Conservation (phyloP, 2,329 filamentous ascomycete genomes). For the Exophiala mesophila region DNA sequence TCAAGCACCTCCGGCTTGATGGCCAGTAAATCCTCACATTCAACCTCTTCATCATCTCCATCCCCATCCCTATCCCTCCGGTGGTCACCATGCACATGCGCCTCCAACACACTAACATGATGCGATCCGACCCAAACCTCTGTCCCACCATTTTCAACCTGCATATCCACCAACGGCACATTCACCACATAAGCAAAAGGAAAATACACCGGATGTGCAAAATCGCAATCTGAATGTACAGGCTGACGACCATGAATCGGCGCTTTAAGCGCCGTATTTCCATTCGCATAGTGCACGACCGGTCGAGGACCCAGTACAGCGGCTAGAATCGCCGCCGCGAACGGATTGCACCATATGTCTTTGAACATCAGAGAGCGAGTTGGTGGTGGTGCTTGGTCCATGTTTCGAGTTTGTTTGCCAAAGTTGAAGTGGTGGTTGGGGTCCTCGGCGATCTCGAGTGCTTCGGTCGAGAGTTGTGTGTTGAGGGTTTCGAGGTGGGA, state of each 20-base stretch:
- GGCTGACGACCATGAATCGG: slow-evolving; percentile 34
- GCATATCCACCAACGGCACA: slow-evolving; percentile 43
- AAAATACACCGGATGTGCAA: slow-evolving; percentile 46
- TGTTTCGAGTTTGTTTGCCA: slow-evolving; percentile 34
- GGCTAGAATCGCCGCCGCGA: slow-evolving; percentile 32
- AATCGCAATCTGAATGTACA: slow-evolving; percentile 39
- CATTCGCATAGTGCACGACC: slow-evolving; percentile 35
- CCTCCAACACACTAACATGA: slow-evolving; percentile 32
- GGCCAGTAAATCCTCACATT: slow-evolving; percentile 20
- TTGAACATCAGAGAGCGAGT: slow-evolving; percentile 33
- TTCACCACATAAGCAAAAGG: slow-evolving; percentile 48
- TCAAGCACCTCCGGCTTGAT: slow-evolving; percentile 34
- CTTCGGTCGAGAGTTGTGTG: slow-evolving; percentile 29
- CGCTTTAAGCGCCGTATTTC: slow-evolving; percentile 39
- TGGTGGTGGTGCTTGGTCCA: slow-evolving; percentile 39
- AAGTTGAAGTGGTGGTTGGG: slow-evolving; percentile 30
- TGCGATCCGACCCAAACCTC: slow-evolving; percentile 51
- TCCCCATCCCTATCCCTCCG: not conserved
- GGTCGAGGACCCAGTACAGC: slow-evolving; percentile 37
- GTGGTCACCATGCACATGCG: slow-evolving; percentile 23
- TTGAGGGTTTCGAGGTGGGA: slow-evolving; percentile 33
- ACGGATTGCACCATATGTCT: slow-evolving; percentile 38
- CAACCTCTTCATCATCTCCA: slow-evolving; percentile 15
- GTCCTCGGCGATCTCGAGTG: slow-evolving; percentile 30
- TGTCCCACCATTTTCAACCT: slow-evolving; percentile 44